Evolutionary conservation across 2,329 filamentous ascomycete species (phyloP).

Genomic region (Xenosphaeropsis pyriputrescens): DNA sequence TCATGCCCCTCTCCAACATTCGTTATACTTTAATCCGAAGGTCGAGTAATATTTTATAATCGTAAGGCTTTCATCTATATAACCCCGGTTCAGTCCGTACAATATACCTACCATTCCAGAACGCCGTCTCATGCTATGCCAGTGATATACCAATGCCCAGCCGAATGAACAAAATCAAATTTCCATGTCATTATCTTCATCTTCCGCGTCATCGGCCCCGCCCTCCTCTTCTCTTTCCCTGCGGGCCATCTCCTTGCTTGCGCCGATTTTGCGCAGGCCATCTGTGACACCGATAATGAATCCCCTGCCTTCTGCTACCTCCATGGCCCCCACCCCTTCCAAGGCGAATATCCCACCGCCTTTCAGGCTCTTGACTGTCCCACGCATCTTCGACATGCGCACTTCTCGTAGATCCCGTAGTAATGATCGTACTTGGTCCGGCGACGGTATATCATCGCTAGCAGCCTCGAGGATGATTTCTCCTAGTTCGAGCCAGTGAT

Average conservation of each 20-base stretch:
- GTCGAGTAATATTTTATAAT: too few relatives aligned
- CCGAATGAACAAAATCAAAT: too few relatives aligned
- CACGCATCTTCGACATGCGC: slow-evolving; percentile 75
- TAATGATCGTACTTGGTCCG: slow-evolving; percentile 60
- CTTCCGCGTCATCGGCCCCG: slow-evolving; percentile 37
- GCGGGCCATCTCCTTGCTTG: slow-evolving; percentile 62
- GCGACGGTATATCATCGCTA: slow-evolving; percentile 63
- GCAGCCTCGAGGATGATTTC: slow-evolving; percentile 80
- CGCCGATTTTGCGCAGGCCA: slow-evolving; percentile 70
- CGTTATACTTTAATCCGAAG: too few relatives aligned
- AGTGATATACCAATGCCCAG: too few relatives aligned
- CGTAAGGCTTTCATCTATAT: too few relatives aligned
- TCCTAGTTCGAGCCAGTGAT: slow-evolving; percentile 88
- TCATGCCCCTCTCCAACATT: too few relatives aligned
- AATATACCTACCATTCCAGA: too few relatives aligned
- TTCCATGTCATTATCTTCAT: slow-evolving; percentile 34
- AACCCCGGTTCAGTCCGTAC: too few relatives aligned
- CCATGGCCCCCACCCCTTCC: slow-evolving; percentile 77
- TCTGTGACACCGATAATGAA: slow-evolving; percentile 82
- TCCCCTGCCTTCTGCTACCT: slow-evolving; percentile 72
- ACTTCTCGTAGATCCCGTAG: slow-evolving; percentile 77
- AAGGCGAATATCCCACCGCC: slow-evolving; percentile 56
- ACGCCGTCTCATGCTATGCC: too few relatives aligned
- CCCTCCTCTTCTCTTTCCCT: slow-evolving; percentile 61
- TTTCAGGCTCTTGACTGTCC: slow-evolving; percentile 57